These are phyloP conservation scores for Lichenothelia convexa DNA, from an alignment of 495 filamentous ascomycete species.

Conservation along the genomic window DNA sequence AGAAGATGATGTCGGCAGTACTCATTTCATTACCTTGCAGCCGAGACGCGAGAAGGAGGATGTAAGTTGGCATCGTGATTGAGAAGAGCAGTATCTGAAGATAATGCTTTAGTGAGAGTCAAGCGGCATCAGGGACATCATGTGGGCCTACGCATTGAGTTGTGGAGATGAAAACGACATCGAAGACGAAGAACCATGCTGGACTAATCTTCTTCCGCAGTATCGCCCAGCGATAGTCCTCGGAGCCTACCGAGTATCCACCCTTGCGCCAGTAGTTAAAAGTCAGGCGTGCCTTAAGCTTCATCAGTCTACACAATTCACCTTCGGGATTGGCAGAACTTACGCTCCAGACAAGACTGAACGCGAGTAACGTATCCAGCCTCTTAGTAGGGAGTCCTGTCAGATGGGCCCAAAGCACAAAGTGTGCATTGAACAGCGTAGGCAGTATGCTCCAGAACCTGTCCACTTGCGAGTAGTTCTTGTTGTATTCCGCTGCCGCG, in stretches of 20 bases:
- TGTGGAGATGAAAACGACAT: constrained; percentile 71
- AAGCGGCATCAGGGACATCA: no score
- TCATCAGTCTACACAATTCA: no score
- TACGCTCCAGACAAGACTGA: constrained; percentile 68
- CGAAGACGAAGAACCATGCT: constrained; percentile 59
- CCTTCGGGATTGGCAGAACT: no score
- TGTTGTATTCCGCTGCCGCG: constrained; percentile 60
- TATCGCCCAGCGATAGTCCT: constrained; percentile 82
- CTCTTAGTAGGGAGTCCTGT: constrained; percentile 50
- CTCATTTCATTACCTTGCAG: constrained; percentile 22
- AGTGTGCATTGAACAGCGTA: constrained; percentile 77
- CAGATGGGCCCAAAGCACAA: constrained; percentile 57
- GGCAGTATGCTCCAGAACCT: constrained; percentile 81
- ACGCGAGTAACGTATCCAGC: constrained; percentile 53
- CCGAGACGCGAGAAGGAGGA: constrained; percentile 44
- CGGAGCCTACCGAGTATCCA: constrained; percentile 67
- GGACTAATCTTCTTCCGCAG: constrained; percentile 31
- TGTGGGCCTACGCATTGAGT: constrained; percentile 53
- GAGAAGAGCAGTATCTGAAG: constrained; percentile 41
- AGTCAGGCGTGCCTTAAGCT: constrained; percentile 53
- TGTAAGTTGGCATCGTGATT: constrained; percentile 67
- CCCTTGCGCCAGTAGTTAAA: constrained; percentile 97
- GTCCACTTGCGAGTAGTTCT: constrained; percentile 91
- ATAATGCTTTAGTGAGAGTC: constrained; percentile 1
- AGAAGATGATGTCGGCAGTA: constrained; percentile 47